phyloP scores from a whole-genome alignment of 768 basidiomycete genomes.

The Epithele typhae region DNA sequence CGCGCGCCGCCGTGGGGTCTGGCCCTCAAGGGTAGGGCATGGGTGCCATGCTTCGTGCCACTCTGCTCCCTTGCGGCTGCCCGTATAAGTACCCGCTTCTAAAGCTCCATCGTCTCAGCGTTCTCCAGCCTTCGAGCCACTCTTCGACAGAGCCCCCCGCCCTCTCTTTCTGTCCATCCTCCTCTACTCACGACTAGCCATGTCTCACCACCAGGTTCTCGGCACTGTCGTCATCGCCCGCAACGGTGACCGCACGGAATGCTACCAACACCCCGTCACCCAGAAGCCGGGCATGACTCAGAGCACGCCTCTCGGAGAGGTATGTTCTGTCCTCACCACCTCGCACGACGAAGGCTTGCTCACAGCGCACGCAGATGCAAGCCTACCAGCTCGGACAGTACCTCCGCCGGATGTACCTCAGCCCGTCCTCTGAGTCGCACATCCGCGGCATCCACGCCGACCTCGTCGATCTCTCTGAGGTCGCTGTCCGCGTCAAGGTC shows the following conservation, averaged over 20 bases:
- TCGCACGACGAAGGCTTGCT: no score
- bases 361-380: constrained; percentile 49
- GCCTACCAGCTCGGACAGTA: constrained; percentile 59
- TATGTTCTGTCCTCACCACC: constrained; percentile 30
- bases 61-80: no score
- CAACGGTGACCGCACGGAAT: constrained; percentile 71
- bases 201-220: constrained; percentile 51
- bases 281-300: constrained; percentile 60
- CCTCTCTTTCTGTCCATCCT: no score
- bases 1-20: no score
- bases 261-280: constrained; percentile 66
- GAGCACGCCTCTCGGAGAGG: constrained; percentile 75
- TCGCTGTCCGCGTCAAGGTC: constrained; percentile 76
- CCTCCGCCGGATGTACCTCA: constrained; percentile 66
- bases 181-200: no score
- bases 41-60: no score
- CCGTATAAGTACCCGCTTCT: no score
- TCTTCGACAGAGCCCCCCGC: no score
- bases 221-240: constrained; percentile 76
- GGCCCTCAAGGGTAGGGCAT: no score
- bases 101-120: neutral
- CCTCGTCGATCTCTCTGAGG: constrained; percentile 67
- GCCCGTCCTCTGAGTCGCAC: constrained; percentile 60
- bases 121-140: no score
- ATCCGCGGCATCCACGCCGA: constrained; percentile 62